Evolutionary conservation across 2,329 filamentous ascomycete genomes (phyloP).

Genomic region (Alternaria panax): DNA sequence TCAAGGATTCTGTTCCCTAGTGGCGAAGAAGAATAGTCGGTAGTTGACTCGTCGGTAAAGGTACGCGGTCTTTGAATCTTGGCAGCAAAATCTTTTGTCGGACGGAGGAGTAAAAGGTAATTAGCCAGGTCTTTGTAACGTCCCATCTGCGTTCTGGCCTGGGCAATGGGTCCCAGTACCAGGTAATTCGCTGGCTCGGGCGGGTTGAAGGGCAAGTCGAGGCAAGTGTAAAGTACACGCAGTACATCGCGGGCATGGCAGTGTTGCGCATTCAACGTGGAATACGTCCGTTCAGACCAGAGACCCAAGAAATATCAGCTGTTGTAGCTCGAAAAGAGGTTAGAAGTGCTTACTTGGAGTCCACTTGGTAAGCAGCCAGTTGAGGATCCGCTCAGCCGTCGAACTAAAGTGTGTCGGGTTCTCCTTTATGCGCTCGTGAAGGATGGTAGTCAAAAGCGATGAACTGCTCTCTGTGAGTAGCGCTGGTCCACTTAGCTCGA

Average conservation of each 20-base stretch:
- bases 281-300: conserved; percentile 69
- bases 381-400: conserved; percentile 74
- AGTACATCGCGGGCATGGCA: conserved; percentile 71
- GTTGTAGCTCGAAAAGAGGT: neutral
- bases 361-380: conserved; percentile 86
- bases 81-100: conserved; percentile 14
- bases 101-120: conserved; percentile 58
- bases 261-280: conserved; percentile 69
- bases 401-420: conserved; percentile 72
- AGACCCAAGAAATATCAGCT: conserved; percentile 44
- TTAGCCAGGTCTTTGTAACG: conserved; percentile 53
- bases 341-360: conserved; percentile 69
- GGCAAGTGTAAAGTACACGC: conserved; percentile 73
- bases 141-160: conserved; percentile 53
- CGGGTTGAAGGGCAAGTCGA: conserved; percentile 59
- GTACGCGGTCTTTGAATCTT: conserved; percentile 1
- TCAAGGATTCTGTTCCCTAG: conserved; percentile 52
- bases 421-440: conserved; percentile 70
- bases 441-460: conserved; percentile 72
- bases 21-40: conserved; percentile 31
- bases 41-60: conserved; percentile 12
- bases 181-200: conserved; percentile 37
- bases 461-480: conserved; percentile 81
- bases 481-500: conserved; percentile 82
- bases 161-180: conserved; percentile 52